Conservation (phyloP, 106 monocot species). For the Hemerocallis citrina region DNA sequence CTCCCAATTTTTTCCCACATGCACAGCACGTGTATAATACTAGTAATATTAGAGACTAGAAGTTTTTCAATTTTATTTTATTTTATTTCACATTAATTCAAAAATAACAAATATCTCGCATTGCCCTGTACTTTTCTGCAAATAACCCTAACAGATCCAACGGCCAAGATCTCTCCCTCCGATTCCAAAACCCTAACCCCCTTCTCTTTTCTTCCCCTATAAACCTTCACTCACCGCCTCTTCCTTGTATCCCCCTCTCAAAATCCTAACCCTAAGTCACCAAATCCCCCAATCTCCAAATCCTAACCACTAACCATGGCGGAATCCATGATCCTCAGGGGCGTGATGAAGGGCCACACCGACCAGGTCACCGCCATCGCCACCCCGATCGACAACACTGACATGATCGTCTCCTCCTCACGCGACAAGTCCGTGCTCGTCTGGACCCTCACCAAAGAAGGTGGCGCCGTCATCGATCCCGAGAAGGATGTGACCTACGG, state of each 20-base stretch:
- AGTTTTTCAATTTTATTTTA: too few species aligned
- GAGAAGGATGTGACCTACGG: slow-evolving; percentile 12
- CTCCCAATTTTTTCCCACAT: too few species aligned
- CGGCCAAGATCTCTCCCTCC: not conserved
- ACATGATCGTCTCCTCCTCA: slow-evolving; percentile 51
- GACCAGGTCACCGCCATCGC: slow-evolving; percentile 47
- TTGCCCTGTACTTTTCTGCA: too few species aligned
- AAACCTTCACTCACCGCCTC: not conserved
- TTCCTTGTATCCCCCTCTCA: not conserved
- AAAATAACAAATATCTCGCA: too few species aligned
- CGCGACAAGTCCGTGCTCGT: slow-evolving; percentile 56
- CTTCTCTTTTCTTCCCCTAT: not conserved
- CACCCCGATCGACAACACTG: slow-evolving; percentile 37
- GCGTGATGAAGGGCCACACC: slow-evolving; percentile 31
- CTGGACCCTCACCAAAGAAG: slow-evolving; percentile 41
- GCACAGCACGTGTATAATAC: too few species aligned
- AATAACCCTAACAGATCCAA: not conserved
- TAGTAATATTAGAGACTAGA: too few species aligned
- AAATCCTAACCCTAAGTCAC: not conserved
- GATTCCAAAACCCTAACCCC: not conserved
- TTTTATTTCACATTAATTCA: too few species aligned
- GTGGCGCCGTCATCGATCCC: not conserved
- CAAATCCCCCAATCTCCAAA: not conserved
- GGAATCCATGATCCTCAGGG: slow-evolving; percentile 28
- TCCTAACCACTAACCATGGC: slow-evolving; percentile 14